These are phyloP conservation scores for Hypholoma fasciculare DNA, from an alignment of 768 basidiomycete species.

Conservation along the genomic window DNA sequence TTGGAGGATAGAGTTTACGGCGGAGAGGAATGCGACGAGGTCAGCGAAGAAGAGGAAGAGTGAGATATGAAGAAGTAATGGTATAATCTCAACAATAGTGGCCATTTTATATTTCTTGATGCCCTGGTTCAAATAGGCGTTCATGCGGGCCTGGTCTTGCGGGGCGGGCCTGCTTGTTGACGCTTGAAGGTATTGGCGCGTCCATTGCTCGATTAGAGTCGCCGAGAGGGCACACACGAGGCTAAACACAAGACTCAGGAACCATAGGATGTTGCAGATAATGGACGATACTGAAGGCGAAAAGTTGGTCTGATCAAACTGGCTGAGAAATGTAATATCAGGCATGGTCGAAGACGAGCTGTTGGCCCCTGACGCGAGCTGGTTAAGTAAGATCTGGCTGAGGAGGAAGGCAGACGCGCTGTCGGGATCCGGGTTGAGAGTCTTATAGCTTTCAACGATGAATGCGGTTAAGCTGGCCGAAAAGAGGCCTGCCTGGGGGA, in stretches of 20 bases:
- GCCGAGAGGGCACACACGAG: slow-evolving; percentile 41
- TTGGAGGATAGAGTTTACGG: slow-evolving; percentile 33
- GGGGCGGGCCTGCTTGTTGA: slow-evolving; percentile 30
- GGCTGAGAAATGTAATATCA: not conserved
- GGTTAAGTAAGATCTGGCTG: slow-evolving; percentile 30
- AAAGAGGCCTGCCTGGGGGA: slow-evolving; percentile 36
- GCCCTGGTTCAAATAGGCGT: slow-evolving; percentile 40
- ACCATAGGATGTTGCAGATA: slow-evolving; percentile 44
- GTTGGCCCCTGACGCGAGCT: slow-evolving; percentile 21
- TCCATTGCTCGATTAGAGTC: slow-evolving; percentile 52
- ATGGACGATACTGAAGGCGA: slow-evolving; percentile 28
- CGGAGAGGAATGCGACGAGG: slow-evolving; percentile 42
- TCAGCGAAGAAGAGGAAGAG: slow-evolving; percentile 52
- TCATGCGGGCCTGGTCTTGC: slow-evolving; percentile 40
- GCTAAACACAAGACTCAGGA: slow-evolving; percentile 44
- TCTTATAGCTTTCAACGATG: slow-evolving; percentile 37
- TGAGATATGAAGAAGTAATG: slow-evolving; percentile 47
- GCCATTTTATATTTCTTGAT: slow-evolving; percentile 38
- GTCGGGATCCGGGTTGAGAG: slow-evolving; percentile 28
- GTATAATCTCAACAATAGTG: slow-evolving; percentile 39
- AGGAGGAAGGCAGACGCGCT: slow-evolving; percentile 27
- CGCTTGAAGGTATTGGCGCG: slow-evolving; percentile 38
- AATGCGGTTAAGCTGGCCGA: slow-evolving; percentile 40
- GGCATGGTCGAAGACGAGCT: slow-evolving; percentile 1
- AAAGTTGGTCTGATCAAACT: slow-evolving; percentile 13